Conservation (phyloP, 495 filamentous ascomycete species). For the Hyphodiscus hymeniophilus region DNA sequence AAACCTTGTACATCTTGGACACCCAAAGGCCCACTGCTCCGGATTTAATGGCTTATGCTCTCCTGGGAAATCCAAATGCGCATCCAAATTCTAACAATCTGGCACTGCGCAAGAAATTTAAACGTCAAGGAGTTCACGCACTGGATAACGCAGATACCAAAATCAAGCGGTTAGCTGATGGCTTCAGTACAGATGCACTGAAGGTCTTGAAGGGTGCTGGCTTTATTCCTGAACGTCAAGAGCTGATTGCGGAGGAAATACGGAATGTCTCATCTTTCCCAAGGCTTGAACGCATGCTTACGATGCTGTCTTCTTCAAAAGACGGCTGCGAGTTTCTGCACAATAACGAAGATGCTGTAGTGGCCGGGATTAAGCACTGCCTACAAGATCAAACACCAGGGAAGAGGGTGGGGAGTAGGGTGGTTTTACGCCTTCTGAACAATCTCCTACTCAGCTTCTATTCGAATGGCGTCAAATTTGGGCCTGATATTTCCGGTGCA, state of each 20-base stretch:
- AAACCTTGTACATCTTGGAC: neutral
- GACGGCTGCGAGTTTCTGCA: constrained; percentile 15
- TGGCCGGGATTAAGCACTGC: constrained; percentile 1
- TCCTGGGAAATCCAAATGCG: constrained; percentile 6
- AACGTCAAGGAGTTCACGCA: constrained; percentile 1
- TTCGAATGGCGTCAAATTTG: constrained; percentile 9
- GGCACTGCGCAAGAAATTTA: constrained; percentile 1
- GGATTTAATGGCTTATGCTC: constrained; percentile 13
- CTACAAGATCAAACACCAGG: neutral
- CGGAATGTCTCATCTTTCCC: neutral
- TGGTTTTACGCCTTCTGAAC: constrained; percentile 13
- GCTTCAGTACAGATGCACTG: neutral
- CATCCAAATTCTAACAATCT: neutral
- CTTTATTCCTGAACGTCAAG: neutral
- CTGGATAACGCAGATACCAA: constrained; percentile 4
- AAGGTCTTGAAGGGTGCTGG: constrained; percentile 2
- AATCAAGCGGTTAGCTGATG: constrained; percentile 1
- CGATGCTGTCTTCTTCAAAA: constrained; percentile 10
- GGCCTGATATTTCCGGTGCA: constrained; percentile 4
- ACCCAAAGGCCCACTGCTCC: neutral
- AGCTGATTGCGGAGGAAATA: constrained; percentile 3
- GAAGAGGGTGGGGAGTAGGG: neutral
- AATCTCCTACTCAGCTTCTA: constrained; percentile 10
- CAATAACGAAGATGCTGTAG: neutral
- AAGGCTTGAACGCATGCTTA: constrained; percentile 1